These are phyloP conservation scores for Amanita polypyramis DNA, from an alignment of 768 basidiomycete species.

Conservation along the genomic window DNA sequence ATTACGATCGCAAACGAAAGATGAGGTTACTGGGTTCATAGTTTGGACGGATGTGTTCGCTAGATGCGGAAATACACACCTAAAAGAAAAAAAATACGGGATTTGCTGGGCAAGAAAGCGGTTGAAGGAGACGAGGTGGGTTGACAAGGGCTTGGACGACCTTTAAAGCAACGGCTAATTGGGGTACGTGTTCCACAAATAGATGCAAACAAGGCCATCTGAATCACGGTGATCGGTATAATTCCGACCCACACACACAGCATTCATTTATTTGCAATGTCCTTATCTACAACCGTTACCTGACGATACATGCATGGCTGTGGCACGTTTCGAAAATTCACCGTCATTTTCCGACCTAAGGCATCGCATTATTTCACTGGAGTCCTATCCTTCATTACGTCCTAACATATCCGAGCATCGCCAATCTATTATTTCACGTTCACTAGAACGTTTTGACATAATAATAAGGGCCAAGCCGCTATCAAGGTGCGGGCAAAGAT, in stretches of 20 bases:
- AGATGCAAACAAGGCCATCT: constrained; percentile 3
- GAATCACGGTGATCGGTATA: constrained; percentile 2
- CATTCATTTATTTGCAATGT: too few species aligned
- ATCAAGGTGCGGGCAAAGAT: neutral
- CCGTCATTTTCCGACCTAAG: too few species aligned
- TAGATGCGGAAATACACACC: neutral
- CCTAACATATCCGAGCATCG: too few species aligned
- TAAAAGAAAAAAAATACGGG: neutral
- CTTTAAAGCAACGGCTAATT: constrained; percentile 6
- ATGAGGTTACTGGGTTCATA: neutral
- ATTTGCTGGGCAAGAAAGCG: neutral
- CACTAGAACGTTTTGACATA: neutral
- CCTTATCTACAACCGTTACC: too few species aligned
- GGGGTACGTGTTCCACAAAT: neutral
- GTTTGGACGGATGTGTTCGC: neutral
- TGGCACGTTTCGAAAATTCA: too few species aligned
- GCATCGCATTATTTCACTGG: too few species aligned
- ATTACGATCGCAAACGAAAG: constrained; percentile 25
- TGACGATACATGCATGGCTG: too few species aligned
- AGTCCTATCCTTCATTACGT: too few species aligned
- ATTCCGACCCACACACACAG: neutral
- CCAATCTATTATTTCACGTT: neutral
- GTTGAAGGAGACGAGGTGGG: neutral
- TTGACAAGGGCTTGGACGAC: neutral
- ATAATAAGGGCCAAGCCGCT: neutral